Evolutionary conservation across 2,329 filamentous ascomycete genomes (phyloP).

Genomic region (Aspergillus brunneoviolaceus): DNA sequence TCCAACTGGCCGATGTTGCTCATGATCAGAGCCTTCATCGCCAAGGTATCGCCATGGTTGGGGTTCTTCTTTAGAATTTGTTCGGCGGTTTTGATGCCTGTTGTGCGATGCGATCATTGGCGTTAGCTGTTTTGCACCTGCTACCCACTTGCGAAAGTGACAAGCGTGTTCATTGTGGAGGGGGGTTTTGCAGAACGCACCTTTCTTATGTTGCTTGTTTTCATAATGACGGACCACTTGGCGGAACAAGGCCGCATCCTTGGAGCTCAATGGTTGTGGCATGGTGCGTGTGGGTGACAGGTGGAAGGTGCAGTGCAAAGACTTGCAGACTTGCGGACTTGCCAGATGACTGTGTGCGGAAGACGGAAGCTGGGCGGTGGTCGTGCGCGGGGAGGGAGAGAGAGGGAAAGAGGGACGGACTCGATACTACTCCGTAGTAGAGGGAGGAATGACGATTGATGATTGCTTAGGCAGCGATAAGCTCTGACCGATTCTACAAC

Average conservation of each 20-base stretch:
- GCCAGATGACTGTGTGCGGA: constrained; percentile 30
- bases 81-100: constrained; percentile 89
- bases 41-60: constrained; percentile 95
- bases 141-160: constrained; percentile 6
- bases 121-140: constrained; percentile 17
- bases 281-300: constrained; percentile 38
- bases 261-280: constrained; percentile 60
- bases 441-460: constrained; percentile 1
- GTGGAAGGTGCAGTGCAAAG: constrained; percentile 19
- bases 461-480: constrained; percentile 22
- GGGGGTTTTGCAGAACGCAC: constrained; percentile 36
- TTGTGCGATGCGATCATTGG: constrained; percentile 21
- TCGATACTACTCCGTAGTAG: too few species aligned
- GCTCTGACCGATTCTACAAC: constrained; percentile 12
- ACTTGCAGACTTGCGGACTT: constrained; percentile 11
- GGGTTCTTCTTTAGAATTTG: constrained; percentile 94
- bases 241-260: constrained; percentile 91
- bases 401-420: neutral
- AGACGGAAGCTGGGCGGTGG: constrained; percentile 27
- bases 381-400: constrained; percentile 34
- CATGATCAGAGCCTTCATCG: constrained; percentile 97
- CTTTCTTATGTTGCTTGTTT: constrained; percentile 96
- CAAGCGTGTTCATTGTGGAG: constrained; percentile 11
- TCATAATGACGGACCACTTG: constrained; percentile 96
- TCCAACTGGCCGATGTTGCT: constrained; percentile 89